Base-by-base conservation (phyloP, 352 stramenopile genomes). In the Thalassiosira mediterranea region DNA sequence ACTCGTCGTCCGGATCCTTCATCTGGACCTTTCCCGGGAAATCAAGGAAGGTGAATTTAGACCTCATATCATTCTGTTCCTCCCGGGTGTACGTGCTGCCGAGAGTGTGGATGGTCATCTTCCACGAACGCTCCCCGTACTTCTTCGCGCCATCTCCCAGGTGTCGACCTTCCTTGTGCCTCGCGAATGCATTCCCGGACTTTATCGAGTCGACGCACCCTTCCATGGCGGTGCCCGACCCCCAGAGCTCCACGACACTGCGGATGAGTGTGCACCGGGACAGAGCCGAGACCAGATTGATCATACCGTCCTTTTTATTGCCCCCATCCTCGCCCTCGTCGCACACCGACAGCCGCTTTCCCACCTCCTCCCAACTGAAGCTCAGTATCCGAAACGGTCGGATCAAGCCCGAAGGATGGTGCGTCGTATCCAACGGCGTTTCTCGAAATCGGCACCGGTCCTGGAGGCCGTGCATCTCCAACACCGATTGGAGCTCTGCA, bases 201-300 rank as follows among this genome's bases (percentile, higher is more conserved):
- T 62, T 49, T 2, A 76, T 68, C 19, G 19, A 34, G 23, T 57
- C 53, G 5, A 81, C 79, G 56, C 83, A 89, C 19, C 72, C 68
- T 21, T 86, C 63, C 25, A 88, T 77, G 13, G 59, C 52, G 10
- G 15, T 49, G 1, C 76, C 81, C 21, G 52, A 48, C 32, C 82
- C 85, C 89, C 89, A 94, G 31, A 93, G 47, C 62, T 93, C 86
- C 7, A 91, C 53, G 5, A 89, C 85, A 48, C 79, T 83, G 25
- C 77, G 54, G 8, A 93, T 76, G 5, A 93, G 60, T 26, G 77
- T 82, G 64, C 83, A 89, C 53, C 80, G 46, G 32, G 60, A 58
- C 4, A 91, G 51, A 19, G 89, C 62, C 17, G 31, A 40, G 2
- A 71, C 25, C 62, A 71, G 69, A 69, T 71, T 76, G 13, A 53